phyloP scores from a whole-genome alignment of 768 basidiomycete species.

The Suillus placidus region DNA sequence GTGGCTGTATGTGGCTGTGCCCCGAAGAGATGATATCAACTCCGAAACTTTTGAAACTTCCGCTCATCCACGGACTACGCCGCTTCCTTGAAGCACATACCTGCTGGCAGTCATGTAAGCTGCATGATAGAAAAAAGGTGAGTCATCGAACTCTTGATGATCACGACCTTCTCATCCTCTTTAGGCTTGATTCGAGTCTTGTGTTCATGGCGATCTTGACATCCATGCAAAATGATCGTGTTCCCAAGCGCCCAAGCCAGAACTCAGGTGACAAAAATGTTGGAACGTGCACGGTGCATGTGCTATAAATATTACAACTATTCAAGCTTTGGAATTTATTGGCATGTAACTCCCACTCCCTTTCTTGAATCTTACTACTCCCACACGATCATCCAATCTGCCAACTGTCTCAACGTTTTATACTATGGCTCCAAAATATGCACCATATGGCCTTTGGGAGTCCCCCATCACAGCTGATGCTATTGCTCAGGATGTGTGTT shows the following conservation, averaged over 20 bases:
- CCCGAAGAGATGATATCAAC: background rate
- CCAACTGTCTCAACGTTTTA: background rate
- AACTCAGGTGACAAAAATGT: background rate
- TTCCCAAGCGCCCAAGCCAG: background rate
- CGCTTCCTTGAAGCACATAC: background rate
- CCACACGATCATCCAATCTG: background rate
- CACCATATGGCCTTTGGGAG: slow-evolving; percentile 66
- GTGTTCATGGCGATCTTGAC: background rate
- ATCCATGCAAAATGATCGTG: background rate
- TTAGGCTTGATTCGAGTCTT: background rate
- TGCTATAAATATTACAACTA: background rate
- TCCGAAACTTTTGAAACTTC: background rate
- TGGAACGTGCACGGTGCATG: background rate
- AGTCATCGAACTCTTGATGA: background rate
- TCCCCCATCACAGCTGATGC: slow-evolving; percentile 57
- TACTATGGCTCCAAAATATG: slow-evolving; percentile 26
- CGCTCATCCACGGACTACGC: background rate
- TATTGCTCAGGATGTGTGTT: slow-evolving; percentile 48
- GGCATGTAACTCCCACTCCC: background rate
- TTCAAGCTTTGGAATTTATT: background rate
- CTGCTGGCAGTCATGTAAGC: background rate
- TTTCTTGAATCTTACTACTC: background rate
- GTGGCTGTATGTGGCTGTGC: background rate
- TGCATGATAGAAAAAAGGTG: background rate
- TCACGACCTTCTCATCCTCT: background rate